Evolutionary conservation across 1,284 basidiomycete species (phyloP).

Genomic region (Sporisorium sorghi): DNA sequence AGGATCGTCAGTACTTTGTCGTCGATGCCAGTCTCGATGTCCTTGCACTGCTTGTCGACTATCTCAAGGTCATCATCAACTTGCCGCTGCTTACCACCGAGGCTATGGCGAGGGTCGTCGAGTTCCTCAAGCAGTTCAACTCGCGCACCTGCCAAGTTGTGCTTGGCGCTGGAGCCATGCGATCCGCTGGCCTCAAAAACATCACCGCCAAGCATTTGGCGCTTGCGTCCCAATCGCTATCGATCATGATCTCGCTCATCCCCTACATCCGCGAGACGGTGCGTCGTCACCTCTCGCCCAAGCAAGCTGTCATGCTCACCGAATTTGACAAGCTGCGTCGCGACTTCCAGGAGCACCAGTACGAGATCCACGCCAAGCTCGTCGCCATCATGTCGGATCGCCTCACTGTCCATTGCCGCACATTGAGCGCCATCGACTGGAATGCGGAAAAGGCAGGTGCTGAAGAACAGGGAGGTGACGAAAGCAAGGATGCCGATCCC

Average conservation of each 20-base stretch:
- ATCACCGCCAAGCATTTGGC: constrained; percentile 96
- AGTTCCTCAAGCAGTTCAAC: constrained; percentile 91
- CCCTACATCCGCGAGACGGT: constrained; percentile 95
- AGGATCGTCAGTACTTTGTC: constrained; percentile 77
- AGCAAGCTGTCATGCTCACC: constrained; percentile 93
- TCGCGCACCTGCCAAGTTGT: constrained; percentile 98
- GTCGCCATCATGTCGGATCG: constrained; percentile 99
- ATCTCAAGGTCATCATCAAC: constrained; percentile 88
- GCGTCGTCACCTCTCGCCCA: constrained; percentile 87
- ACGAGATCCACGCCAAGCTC: constrained; percentile 97
- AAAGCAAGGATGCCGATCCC: constrained; percentile 50
- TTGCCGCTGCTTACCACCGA: constrained; percentile 90
- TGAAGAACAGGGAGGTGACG: constrained; percentile 7
- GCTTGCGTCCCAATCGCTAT: constrained; percentile 92
- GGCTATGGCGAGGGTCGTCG: constrained; percentile 90
- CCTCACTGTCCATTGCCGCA: constrained; percentile 84
- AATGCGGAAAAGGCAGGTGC: constrained; percentile 33
- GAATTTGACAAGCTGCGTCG: constrained; percentile 98
- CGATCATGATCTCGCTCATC: constrained; percentile 92
- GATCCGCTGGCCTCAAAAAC: constrained; percentile 95
- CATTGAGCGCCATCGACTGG: constrained; percentile 73
- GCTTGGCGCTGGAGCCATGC: constrained; percentile 95
- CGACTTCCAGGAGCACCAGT: constrained; percentile 98
- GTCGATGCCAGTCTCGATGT: constrained; percentile 81
- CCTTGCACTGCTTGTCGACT: constrained; percentile 82